These are phyloP conservation scores for Hymenoscyphus occultus DNA, from an alignment of 2,329 filamentous ascomycete species.

Conservation along the genomic window DNA sequence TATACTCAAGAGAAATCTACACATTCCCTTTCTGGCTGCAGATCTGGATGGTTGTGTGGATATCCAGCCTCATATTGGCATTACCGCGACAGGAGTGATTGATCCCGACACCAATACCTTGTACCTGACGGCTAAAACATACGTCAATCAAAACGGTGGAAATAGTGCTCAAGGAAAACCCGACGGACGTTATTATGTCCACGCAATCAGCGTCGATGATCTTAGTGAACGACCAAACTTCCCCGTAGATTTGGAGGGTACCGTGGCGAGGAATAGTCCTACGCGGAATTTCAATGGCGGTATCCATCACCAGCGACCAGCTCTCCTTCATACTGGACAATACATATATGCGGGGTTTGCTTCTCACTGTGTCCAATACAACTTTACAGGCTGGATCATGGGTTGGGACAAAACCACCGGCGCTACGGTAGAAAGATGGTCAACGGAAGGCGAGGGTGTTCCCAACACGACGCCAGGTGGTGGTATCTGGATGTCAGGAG, in stretches of 20 bases:
- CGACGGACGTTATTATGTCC: conserved; percentile 45
- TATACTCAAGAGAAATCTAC: conserved; percentile 46
- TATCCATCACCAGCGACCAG: conserved; percentile 47
- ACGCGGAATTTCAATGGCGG: conserved; percentile 46
- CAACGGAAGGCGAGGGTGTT: conserved; percentile 45
- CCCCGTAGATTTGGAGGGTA: conserved; percentile 44
- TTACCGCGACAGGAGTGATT: conserved; percentile 50
- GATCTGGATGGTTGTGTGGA: conserved; percentile 46
- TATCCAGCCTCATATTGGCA: conserved; percentile 46
- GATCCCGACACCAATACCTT: conserved; percentile 48
- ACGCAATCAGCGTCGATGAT: conserved; percentile 46
- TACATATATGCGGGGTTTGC: conserved; percentile 49
- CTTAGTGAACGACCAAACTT: conserved; percentile 42
- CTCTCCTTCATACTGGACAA: conserved; percentile 45
- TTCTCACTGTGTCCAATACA: conserved; percentile 51
- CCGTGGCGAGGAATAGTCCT: conserved; percentile 45
- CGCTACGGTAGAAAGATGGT: conserved; percentile 43
- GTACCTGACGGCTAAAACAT: conserved; percentile 50
- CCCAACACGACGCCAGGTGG: conserved; percentile 40
- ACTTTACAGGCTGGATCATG: conserved; percentile 49
- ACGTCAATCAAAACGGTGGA: conserved; percentile 39
- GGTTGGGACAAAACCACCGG: conserved; percentile 47
- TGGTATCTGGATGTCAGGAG: conserved; percentile 50
- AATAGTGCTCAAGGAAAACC: conserved; percentile 40
- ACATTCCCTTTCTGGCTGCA: conserved; percentile 46